phyloP scores from a whole-genome alignment of 2,329 filamentous ascomycete species.

The Colletotrichum trifolii region DNA sequence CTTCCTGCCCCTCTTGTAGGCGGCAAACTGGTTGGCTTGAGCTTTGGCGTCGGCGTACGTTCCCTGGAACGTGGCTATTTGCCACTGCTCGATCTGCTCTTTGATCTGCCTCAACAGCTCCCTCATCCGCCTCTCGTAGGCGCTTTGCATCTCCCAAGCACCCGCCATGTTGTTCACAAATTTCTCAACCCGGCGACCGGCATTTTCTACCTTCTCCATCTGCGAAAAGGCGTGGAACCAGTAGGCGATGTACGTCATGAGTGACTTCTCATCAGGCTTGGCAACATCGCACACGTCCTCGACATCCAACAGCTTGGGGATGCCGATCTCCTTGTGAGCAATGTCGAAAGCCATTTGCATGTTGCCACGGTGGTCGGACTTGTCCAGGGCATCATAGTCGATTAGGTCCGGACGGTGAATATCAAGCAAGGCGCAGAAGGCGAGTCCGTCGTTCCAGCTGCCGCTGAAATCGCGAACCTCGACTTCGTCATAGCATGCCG shows the following conservation, averaged over 20 bases:
- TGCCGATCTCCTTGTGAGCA: constrained; percentile 94
- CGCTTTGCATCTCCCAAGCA: constrained; percentile 99
- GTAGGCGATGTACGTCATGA: constrained; percentile 99
- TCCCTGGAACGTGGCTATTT: constrained; percentile 84
- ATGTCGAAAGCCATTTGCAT: constrained; percentile 99
- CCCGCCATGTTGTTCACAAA: constrained; percentile 99
- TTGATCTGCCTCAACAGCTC: constrained; percentile 81
- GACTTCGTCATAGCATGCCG: constrained; percentile 97
- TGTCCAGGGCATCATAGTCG: constrained; percentile 94
- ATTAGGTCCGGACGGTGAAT: constrained; percentile 98
- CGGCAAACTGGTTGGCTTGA: constrained; percentile 82
- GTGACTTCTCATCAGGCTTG: constrained; percentile 92
- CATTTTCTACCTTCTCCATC: constrained; percentile 98
- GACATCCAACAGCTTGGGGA: constrained; percentile 93
- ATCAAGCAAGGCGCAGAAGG: constrained; percentile 95
- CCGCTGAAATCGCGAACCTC: constrained; percentile 93
- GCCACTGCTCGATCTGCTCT: constrained; percentile 80
- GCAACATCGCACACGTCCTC: constrained; percentile 98
- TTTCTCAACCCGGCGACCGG: constrained; percentile 94
- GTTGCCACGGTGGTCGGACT: constrained; percentile 92
- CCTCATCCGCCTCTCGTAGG: constrained; percentile 91
- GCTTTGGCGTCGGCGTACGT: constrained; percentile 93
- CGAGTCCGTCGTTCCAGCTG: constrained; percentile 97
- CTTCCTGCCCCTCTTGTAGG: constrained; percentile 93
- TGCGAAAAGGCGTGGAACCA: constrained; percentile 99